Conservation (phyloP, 2,329 filamentous ascomycete genomes). For the Elsinoe perseae region DNA sequence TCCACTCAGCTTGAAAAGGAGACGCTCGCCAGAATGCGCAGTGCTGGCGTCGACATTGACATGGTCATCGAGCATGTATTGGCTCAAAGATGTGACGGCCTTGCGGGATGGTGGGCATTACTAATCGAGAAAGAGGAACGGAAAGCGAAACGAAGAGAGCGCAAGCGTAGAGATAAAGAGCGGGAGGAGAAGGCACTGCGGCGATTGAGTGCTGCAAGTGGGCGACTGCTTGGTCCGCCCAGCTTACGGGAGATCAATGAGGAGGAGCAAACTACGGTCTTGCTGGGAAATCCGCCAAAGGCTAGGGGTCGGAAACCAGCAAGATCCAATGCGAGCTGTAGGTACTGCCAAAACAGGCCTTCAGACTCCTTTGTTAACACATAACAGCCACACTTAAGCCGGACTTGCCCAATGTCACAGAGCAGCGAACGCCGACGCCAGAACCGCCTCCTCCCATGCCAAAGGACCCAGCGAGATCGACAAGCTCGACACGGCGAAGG, state of each 20-base stretch:
- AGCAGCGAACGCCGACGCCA: constrained; percentile 44
- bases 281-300: constrained; percentile 51
- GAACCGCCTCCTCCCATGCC: constrained; percentile 64
- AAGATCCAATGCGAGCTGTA: constrained; percentile 37
- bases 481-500: constrained; percentile 68
- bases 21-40: constrained; percentile 83
- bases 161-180: constrained; percentile 78
- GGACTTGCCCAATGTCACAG: constrained; percentile 70
- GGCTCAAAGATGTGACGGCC: constrained; percentile 76
- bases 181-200: constrained; percentile 70
- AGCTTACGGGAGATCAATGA: constrained; percentile 72
- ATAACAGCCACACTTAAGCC: constrained; percentile 49
- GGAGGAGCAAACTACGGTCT: constrained; percentile 49
- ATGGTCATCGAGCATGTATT: constrained; percentile 89
- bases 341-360: not conserved
- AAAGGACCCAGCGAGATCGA: constrained; percentile 67
- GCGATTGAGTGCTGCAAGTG: constrained; percentile 81
- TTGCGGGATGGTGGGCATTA: constrained; percentile 94
- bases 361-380: not conserved
- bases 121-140: constrained; percentile 89
- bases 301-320: constrained; percentile 71
- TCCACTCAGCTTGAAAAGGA: constrained; percentile 82
- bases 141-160: constrained; percentile 71
- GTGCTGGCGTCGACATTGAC: constrained; percentile 89
- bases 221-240: constrained; percentile 65